Percentiles rank a stretch among this genome's conserved stretches.
Conservation (phyloP, 306 rosid genomes). For the Dryas drummondii region DNA sequence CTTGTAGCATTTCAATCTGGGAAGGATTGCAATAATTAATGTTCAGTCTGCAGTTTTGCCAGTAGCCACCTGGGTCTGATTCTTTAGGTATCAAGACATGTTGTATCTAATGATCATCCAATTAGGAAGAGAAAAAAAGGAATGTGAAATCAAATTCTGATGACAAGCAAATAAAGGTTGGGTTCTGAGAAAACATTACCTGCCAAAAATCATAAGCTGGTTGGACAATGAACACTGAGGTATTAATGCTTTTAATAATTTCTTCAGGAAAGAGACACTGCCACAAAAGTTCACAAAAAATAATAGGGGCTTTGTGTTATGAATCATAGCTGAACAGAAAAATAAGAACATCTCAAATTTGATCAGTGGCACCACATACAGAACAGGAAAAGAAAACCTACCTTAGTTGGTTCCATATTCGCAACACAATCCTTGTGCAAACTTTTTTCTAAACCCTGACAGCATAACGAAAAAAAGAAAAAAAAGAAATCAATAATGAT, state of each 20-base stretch:
- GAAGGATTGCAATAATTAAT: constrained; percentile 52
- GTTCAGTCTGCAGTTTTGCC: constrained; percentile 72
- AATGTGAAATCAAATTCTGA: constrained; percentile 11
- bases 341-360: constrained; percentile 12
- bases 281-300: constrained; percentile 26
- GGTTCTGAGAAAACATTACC: constrained; percentile 44
- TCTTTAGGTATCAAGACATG: constrained; percentile 76
- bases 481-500: constrained; percentile 1
- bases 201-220: constrained; percentile 97
- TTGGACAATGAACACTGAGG: constrained; percentile 87
- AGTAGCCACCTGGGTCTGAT: constrained; percentile 60
- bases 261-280: constrained; percentile 90
- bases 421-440: constrained; percentile 71
- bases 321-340: constrained; percentile 16
- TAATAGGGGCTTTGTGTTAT: neutral
- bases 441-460: constrained; percentile 69
- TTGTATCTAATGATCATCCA: constrained; percentile 60
- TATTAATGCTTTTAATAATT: constrained; percentile 53
- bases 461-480: constrained; percentile 17
- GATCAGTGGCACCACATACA: constrained; percentile 13
- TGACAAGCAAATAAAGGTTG: constrained; percentile 25
- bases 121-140: constrained; percentile 15
- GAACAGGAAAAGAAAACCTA: constrained; percentile 36
- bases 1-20: constrained; percentile 58
- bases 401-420: constrained; percentile 66